Base-by-base conservation (phyloP, 2,329 filamentous ascomycete genomes). In the Chrysoporthe deuterocubensis region DNA sequence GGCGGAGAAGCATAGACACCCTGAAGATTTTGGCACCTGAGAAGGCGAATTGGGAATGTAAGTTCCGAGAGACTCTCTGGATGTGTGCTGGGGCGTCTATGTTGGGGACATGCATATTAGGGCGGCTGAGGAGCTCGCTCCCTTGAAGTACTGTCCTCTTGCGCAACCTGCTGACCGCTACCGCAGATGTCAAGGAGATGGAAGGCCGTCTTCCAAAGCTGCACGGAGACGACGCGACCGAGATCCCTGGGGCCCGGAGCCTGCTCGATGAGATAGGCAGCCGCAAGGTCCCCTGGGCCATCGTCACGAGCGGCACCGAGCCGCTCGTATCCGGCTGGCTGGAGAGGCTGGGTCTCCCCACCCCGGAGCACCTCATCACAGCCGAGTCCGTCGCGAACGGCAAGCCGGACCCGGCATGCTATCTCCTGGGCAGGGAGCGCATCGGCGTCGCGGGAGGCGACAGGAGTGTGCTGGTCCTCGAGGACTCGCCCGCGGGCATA, bases 41-140 rank as follows among this genome's bases (percentile, higher is more conserved):
- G 73, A 93, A 93, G 77, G 96, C 96, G 54, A 97, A 91, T 74
- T 95, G 92, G 93, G 93, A 97, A 71, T 97, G 93, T 96, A 81
- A 81, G 92, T 87, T 43, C 52, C 50, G 42, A 34, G 34, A 16
- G 18, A 50, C 3, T 11, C 37, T 16, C 11, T 21, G 14, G n/a
- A 14, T 52, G 18, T 18, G 11, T 43, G 43, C 37, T 56, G 26
- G 14, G 14, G 26, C 26, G 26, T 40, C 14, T 26, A 11, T 21
- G 50, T 21, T n/a, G 26, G 50, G n/a, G n/a, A 21, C 16, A 21
- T 21, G 21, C 9, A 2, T n/a, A 21, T 40, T 40, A 40, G 46
- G 46, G 14, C n/a, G 46, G 14, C 46, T 50, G n/a, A 16, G 1
- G 14, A 21, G n/a, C 5, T 6, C 46, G n/a, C n/a, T 50, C 14